A percentile compares a stretch with the other conserved stretches of the same genome.
phyloP scores from a whole-genome alignment of 2,329 filamentous ascomycete genomes.

The Fusarium xylarioides region DNA sequence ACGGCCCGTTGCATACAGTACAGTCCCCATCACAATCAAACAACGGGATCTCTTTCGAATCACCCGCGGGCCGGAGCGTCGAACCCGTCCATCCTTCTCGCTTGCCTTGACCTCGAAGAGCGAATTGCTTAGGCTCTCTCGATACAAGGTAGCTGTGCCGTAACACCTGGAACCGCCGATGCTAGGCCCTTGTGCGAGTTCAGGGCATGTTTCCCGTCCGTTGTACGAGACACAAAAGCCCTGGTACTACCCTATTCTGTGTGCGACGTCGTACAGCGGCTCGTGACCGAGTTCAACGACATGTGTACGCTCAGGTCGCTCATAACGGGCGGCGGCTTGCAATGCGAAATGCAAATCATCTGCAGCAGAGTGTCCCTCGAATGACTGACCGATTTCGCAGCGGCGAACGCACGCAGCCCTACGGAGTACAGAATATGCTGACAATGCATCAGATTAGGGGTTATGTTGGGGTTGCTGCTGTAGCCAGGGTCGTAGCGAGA shows the following conservation, averaged over 20 bases:
- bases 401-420: conserved; percentile 29
- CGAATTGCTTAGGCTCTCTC: conserved; percentile 40
- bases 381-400: conserved; percentile 2
- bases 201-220: conserved; percentile 12
- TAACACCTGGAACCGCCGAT: conserved; percentile 24
- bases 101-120: conserved; percentile 36
- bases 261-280: conserved; percentile 36
- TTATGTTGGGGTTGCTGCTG: conserved; percentile 7
- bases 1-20: conserved; percentile 15
- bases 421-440: conserved; percentile 24
- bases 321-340: background rate
- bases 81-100: conserved; percentile 33
- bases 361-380: background rate
- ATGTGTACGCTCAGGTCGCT: background rate
- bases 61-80: conserved; percentile 30
- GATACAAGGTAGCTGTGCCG: conserved; percentile 18
- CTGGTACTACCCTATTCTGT: background rate
- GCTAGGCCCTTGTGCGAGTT: conserved; percentile 16
- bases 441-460: conserved; percentile 11
- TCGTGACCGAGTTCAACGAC: conserved; percentile 25
- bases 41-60: conserved; percentile 22
- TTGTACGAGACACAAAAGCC: conserved; percentile 17
- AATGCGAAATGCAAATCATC: conserved; percentile 4
- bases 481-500: conserved; percentile 38
- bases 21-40: background rate